These are phyloP conservation scores for Astragalus membranaceus DNA, from an alignment of 306 rosid species.

Conservation along the genomic window DNA sequence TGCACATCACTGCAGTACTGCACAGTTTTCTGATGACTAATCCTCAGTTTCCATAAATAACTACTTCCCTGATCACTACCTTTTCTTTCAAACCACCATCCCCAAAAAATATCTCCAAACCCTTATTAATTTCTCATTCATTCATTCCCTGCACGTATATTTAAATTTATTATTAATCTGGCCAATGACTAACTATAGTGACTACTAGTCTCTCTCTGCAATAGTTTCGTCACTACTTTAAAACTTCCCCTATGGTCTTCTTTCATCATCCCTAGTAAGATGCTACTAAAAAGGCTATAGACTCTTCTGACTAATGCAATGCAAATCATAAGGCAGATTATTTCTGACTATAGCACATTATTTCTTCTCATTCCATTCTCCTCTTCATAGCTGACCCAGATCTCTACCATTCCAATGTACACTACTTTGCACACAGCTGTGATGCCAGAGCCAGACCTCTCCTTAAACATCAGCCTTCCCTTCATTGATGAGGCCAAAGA, in stretches of 20 bases:
- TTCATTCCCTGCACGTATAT: neutral
- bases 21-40: slow-evolving; percentile 25
- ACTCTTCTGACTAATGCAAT: slow-evolving; percentile 25
- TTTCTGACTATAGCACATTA: too few species aligned
- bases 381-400: neutral
- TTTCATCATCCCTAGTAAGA: slow-evolving; percentile 25
- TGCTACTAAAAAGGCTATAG: slow-evolving; percentile 30
- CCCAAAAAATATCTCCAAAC: slow-evolving; percentile 16
- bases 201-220: slow-evolving; percentile 18
- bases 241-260: neutral
- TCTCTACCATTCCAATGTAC: slow-evolving; percentile 24
- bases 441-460: slow-evolving; percentile 66
- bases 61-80: slow-evolving; percentile 38
- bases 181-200: slow-evolving; percentile 5
- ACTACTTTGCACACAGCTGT: slow-evolving; percentile 19
- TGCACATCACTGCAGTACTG: neutral
- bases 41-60: slow-evolving; percentile 43
- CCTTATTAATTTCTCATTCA: neutral
- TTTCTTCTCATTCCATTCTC: neutral
- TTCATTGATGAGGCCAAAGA: slow-evolving; percentile 23
- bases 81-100: slow-evolving; percentile 40
- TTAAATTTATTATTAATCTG: neutral
- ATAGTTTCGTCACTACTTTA: neutral
- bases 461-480: slow-evolving; percentile 77
- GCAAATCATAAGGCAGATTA: slow-evolving; percentile 59